Percentiles rank a stretch among this genome's conserved stretches.
Conservation (phyloP, 208 protist species). For the Leishmania martiniquensis region DNA sequence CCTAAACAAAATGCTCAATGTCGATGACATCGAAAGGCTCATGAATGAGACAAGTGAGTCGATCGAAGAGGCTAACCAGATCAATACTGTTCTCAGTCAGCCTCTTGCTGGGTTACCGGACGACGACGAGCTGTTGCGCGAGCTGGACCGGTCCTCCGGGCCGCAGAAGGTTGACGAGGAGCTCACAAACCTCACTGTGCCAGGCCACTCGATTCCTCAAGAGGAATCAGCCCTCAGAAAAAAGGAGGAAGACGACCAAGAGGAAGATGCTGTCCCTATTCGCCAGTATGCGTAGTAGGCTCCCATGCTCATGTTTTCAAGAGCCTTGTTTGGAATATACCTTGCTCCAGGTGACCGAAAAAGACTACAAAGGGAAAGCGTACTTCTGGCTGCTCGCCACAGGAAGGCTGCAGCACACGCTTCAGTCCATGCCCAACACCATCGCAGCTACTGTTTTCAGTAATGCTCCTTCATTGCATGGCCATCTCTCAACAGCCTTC, state of each 20-base stretch:
- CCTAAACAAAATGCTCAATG: slow-evolving; percentile 84
- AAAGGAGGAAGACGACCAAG: slow-evolving; percentile 13
- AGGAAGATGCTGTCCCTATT: slow-evolving; percentile 1
- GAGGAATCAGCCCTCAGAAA: neutral
- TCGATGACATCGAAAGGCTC: slow-evolving; percentile 80
- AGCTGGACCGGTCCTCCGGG: slow-evolving; percentile 36
- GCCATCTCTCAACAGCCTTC: neutral
- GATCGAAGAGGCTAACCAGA: slow-evolving; percentile 69
- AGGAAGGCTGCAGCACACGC: too few species aligned
- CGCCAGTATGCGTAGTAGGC: slow-evolving; percentile 28
- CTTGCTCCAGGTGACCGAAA: neutral
- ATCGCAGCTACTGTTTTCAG: neutral
- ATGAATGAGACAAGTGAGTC: slow-evolving; percentile 80
- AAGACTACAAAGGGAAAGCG: neutral
- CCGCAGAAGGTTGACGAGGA: slow-evolving; percentile 14
- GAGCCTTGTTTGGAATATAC: neutral
- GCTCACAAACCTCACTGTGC: slow-evolving; percentile 34
- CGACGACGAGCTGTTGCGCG: slow-evolving; percentile 69
- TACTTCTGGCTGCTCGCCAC: neutral
- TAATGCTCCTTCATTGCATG: neutral
- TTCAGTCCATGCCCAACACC: too few species aligned
- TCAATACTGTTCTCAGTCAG: slow-evolving; percentile 65
- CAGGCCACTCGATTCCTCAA: slow-evolving; percentile 22
- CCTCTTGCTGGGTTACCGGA: slow-evolving; percentile 46
- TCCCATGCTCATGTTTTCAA: neutral